Evolutionary conservation across 106 monocot species (phyloP), one percentile per base, ranked within the genome.

Genomic region (Chionographis japonica): DNA sequence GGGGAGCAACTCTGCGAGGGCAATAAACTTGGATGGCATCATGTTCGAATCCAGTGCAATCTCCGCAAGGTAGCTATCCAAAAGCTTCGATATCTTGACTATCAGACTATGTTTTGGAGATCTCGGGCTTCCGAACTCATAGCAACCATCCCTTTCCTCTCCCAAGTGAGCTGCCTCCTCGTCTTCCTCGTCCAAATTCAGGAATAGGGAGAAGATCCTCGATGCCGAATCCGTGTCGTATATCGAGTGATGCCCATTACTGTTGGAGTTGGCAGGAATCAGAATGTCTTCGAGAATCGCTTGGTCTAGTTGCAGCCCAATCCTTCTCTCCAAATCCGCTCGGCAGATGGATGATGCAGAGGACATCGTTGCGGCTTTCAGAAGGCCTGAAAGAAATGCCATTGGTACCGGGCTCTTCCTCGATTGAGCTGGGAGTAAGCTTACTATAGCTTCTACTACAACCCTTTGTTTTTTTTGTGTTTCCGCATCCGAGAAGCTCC

Each of bases 11-110:
- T 92, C 95, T 12, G 84, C 86, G 11, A 95, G 59, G 6, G 75
- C 63, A 3, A 92, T 92, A 60, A 95, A 89, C 82, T 95, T 95
- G 2, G 89, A 77, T 4, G 89, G 68, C 39, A 56, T 74, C 62
- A 92, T 62, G 74, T 95, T 95, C 6, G 86, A 84, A 67, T 95
- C 92, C 12, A 92, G 78, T 2, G 91, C 88, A 12, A 95, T 78
- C 63, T 95, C 95, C 1, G 88, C 83, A 4, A 95, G 92, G 59
- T 92, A 95, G 49, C 80, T 84, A 50, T 95, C 95, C 78, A 95
- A 71, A 50, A 95, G 78, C 74, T 90, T 90, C 0, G 90, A 77
- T 8, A 84, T 70, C 83, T 88, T 90, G 14, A 81, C 11, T 12
- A 90, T 69, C 55, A 64, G 63, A 56, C 75, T 90, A 38, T 79